Evolutionary conservation across 2,329 filamentous ascomycete genomes (phyloP), one percentile per base, ranked within the genome.

Genomic region (Hyphodiscus sp.): DNA sequence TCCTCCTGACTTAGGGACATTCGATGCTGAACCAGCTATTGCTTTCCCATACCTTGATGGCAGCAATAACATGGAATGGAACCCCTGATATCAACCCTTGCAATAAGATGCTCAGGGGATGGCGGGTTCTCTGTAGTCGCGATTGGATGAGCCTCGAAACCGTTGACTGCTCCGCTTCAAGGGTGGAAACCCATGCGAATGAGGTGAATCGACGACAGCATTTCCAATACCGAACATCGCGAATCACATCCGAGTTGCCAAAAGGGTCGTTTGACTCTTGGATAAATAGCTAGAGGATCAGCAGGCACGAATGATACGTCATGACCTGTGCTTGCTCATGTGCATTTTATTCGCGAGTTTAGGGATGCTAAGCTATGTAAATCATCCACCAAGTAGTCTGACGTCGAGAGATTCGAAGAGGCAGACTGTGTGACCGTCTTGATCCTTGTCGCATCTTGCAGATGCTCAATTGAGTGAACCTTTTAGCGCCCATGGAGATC

Each of bases 1-100:
- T 2, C 47, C 53, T n/a, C 52, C 53, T 16, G 53, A 58, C 16
- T 16, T 51, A 6, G 53, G 55, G 58, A 55, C 52, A 41, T 53
- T 55, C 20, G 54, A 59, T 43, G 38, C 49, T n/a, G 23, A 8
- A 26, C 23, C 23, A 26, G 23, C 23, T 26, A 10, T 4, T 10
- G 16, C 33, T 38, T 19, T 19, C 42, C 18, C 11, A 38, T 13
- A 15, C 2, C 16, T 2, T 38, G 33, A 38, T 6, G 16, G 16
- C 2, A n/a, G 13, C 4, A 5, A 13, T 38, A 38, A 4, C 11
- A 38, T 38, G 33, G 33, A 38, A 38, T 5, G 11, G 5, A 10
- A n/a, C 16, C 33, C 4, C 5, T 13, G 33, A 38, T 13, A 4
- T 13, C 5, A 38, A 38, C 13, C 33, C 33, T n/a, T 6, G 16